Evolutionary conservation across 176 grass and related monocot genomes (phyloP).

Genomic region (Hordeum marinum): DNA sequence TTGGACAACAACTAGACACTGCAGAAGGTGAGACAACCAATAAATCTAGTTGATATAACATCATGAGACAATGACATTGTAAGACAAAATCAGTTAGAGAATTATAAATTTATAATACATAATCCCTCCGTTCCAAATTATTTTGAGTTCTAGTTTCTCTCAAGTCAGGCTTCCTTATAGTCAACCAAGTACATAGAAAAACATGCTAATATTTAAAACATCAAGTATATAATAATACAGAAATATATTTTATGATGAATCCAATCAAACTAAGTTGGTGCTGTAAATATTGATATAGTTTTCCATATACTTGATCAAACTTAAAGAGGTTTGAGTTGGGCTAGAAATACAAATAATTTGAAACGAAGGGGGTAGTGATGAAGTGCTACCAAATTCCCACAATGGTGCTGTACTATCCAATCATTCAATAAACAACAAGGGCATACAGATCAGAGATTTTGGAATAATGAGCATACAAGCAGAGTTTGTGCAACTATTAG

Average conservation of each 20-base stretch:
- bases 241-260: background rate
- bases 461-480: background rate
- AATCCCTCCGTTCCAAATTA: background rate
- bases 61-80: background rate
- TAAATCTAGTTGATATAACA: background rate
- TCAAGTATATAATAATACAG: background rate
- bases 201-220: background rate
- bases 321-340: background rate
- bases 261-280: background rate
- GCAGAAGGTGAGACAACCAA: constrained; percentile 18
- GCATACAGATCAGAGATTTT: background rate
- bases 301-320: background rate
- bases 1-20: constrained; percentile 75
- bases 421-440: background rate
- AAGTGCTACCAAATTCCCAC: background rate
- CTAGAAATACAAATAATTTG: background rate
- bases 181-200: background rate
- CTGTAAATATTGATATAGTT: background rate
- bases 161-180: background rate
- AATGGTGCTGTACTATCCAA: background rate
- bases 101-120: background rate
- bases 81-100: background rate
- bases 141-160: background rate
- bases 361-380: background rate
- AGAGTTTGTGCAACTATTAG: background rate